phyloP scores from a whole-genome alignment of 306 rosid genomes.

The Inga laurina region DNA sequence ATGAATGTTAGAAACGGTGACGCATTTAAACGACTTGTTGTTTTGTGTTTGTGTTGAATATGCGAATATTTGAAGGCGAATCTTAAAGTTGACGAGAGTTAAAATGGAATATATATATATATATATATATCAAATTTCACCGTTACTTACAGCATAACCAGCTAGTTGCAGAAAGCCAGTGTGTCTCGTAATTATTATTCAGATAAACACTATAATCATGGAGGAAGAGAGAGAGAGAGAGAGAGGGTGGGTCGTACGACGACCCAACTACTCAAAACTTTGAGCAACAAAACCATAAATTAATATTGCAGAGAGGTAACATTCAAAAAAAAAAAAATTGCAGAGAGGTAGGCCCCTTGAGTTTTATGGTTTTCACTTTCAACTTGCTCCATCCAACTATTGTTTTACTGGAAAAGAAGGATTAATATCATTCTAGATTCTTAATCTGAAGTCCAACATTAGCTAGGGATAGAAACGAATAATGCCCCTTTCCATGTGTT shows the following conservation, averaged over 20 bases:
- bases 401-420: not conserved
- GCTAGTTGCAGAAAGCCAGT: not conserved
- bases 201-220: not conserved
- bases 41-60: not conserved
- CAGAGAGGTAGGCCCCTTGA: conserved; percentile 38
- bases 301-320: conserved; percentile 22
- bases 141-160: not conserved
- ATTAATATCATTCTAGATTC: no score
- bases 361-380: conserved; percentile 42
- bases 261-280: not conserved
- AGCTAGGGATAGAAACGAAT: no score
- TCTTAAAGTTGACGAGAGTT: not conserved
- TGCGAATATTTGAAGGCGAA: not conserved
- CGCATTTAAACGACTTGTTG: not conserved
- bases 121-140: no score
- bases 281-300: not conserved
- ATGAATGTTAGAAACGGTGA: not conserved
- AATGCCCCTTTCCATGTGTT: no score
- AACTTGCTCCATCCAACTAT: not conserved
- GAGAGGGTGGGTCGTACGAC: not conserved
- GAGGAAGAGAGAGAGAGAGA: not conserved
- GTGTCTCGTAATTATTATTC: not conserved
- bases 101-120: not conserved
- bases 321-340: not conserved
- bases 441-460: no score